Percentiles rank a stretch among this genome's conserved stretches.
Evolutionary conservation across 1,284 basidiomycete species (phyloP).

Genomic region (Lentinula novae-zelandiae): DNA sequence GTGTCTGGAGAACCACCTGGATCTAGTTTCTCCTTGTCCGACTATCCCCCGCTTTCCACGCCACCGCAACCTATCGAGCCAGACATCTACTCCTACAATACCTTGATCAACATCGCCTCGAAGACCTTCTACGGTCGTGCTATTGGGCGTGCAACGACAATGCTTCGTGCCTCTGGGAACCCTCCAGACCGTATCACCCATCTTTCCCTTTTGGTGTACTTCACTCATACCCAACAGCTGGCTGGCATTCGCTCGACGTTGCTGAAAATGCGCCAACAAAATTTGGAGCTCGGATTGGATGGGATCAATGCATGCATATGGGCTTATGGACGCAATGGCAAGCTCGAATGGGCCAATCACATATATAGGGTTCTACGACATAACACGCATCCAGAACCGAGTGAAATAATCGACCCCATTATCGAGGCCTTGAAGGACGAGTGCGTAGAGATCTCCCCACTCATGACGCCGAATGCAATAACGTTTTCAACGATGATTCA

Average conservation of each 20-base stretch:
- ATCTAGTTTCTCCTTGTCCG: conserved; percentile 26
- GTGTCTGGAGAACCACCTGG: conserved; percentile 41
- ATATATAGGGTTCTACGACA: conserved; percentile 64
- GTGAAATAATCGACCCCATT: conserved; percentile 30
- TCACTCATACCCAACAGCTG: conserved; percentile 42
- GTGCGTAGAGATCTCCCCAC: conserved; percentile 43
- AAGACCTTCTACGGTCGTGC: conserved; percentile 41
- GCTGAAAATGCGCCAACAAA: conserved; percentile 44
- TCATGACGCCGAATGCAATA: conserved; percentile 52
- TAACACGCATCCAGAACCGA: conserved; percentile 36
- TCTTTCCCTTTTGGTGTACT: conserved; percentile 56
- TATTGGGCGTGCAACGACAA: conserved; percentile 45
- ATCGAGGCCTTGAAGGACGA: conserved; percentile 31
- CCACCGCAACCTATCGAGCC: conserved; percentile 31
- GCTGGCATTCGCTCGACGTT: conserved; percentile 52
- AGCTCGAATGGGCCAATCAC: conserved; percentile 50
- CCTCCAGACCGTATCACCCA: conserved; percentile 59
- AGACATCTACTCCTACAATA: conserved; percentile 66
- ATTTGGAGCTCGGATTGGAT: conserved; percentile 53
- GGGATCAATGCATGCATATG: conserved; percentile 65
- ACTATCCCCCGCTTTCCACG: conserved; percentile 9
- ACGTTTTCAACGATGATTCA: conserved; percentile 75
- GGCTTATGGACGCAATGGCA: conserved; percentile 54
- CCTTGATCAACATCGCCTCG: conserved; percentile 59
- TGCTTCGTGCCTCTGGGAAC: conserved; percentile 51